These are phyloP conservation scores for Phyllostachys edulis DNA, from an alignment of 176 grass and related monocot genomes.

Conservation along the genomic window DNA sequence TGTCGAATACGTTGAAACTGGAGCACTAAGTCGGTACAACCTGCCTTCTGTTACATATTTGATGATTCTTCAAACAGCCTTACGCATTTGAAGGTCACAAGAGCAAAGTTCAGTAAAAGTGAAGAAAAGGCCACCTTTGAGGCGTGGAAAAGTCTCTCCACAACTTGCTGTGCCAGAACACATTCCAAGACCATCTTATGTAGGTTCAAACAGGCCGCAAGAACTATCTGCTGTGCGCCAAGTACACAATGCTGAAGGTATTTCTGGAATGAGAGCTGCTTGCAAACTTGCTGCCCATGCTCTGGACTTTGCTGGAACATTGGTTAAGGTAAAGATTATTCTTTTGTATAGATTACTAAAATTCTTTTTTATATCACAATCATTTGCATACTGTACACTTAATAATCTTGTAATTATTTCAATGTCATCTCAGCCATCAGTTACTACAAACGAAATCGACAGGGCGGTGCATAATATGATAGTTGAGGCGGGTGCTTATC, in stretches of 20 bases:
- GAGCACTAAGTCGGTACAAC: background rate
- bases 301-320: constrained; percentile 72
- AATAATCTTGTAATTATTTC: constrained; percentile 12
- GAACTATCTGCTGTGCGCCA: constrained; percentile 55
- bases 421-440: constrained; percentile 46
- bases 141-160: constrained; percentile 64
- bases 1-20: background rate
- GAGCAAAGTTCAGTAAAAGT: constrained; percentile 49
- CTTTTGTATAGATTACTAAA: background rate
- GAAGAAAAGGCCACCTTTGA: constrained; percentile 71
- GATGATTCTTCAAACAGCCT: constrained; percentile 7
- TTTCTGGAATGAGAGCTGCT: constrained; percentile 81
- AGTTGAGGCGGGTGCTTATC: constrained; percentile 77
- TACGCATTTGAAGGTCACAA: constrained; percentile 39
- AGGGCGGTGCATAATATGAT: constrained; percentile 73
- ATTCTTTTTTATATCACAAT: background rate
- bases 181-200: constrained; percentile 79
- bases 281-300: constrained; percentile 73
- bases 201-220: constrained; percentile 50
- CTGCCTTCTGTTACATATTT: background rate
- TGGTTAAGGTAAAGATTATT: constrained; percentile 66
- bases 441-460: constrained; percentile 86
- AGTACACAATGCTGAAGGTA: constrained; percentile 61
- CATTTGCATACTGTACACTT: background rate
- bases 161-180: constrained; percentile 63